Base-by-base conservation (phyloP, 441 rosid genomes). In the Brassica hybrid region DNA sequence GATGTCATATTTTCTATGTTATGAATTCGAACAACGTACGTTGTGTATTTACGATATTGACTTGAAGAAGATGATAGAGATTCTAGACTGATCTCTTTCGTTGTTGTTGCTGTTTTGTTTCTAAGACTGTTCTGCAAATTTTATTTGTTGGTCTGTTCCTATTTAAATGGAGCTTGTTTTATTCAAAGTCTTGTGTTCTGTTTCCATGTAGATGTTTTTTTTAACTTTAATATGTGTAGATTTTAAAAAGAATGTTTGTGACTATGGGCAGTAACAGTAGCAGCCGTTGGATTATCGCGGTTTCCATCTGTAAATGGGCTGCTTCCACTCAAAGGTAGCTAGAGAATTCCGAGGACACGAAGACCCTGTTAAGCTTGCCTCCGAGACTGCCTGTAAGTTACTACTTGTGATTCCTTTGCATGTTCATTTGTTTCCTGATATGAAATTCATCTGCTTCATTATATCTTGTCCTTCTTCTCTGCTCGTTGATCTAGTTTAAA, bases 361-460 rank as follows among this genome's bases (percentile, higher is more conserved):
- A 82, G 91, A 94, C 79, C 99, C 98, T 1, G 76, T 87, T 1
- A 80, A 75, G 67, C 97, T 96, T 72, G 90, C 99, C 81, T 90
- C 97, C 0, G 87, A 96, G 83, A 94, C 99, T 61, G 96, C 97
- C 38, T 96, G 99, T 96, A 76, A 88, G 96, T 54, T 17, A 54
- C 59, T 54, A 54, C 23, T 54, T 54, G 23, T 52, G 58, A 2
- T 16, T 52, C 58, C 58, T 52, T 4, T 52, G 71, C 71, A 65
- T 64, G 75, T 17, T 25, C 71, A 30, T 27, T 59, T 68, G 62
- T 60, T 75, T 19, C 43, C 23, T 45, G 48, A 7, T 69, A 14
- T 34, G 63, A 5, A 19, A 19, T 12, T 58, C 65, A 63, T 56
- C 65, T 36, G 73, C 34, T 59, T 13, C 11, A 17, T 67, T 16